Evolutionary conservation across 2,329 filamentous ascomycete species (phyloP).

Genomic region (Apiospora arundinis): DNA sequence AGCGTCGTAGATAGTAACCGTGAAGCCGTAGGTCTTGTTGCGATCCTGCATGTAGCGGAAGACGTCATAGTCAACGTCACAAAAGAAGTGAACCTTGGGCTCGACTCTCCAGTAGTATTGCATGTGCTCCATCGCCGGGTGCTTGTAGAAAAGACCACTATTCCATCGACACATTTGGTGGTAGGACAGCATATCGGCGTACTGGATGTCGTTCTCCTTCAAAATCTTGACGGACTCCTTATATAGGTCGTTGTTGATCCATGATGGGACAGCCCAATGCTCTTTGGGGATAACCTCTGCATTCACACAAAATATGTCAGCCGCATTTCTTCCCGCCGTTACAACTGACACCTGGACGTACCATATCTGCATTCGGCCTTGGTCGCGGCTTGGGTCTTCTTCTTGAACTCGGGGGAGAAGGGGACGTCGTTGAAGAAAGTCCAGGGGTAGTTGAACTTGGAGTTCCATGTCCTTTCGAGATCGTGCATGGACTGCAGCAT

Average conservation of each 20-base stretch:
- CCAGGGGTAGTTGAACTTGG: constrained; percentile 99
- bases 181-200: constrained; percentile 87
- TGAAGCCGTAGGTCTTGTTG: constrained; percentile 99
- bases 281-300: constrained; percentile 88
- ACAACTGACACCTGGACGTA: constrained; percentile 46
- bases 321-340: not conserved
- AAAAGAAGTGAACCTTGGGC: constrained; percentile 99
- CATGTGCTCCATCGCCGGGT: constrained; percentile 80
- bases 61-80: constrained; percentile 96
- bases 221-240: constrained; percentile 83
- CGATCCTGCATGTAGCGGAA: constrained; percentile 98
- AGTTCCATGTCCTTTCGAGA: constrained; percentile 93
- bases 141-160: constrained; percentile 96
- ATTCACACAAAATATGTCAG: constrained; percentile 8
- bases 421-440: constrained; percentile 98
- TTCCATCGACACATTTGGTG: constrained; percentile 99
- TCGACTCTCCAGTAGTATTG: constrained; percentile 99
- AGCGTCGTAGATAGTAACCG: constrained; percentile 94
- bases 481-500: constrained; percentile 90
- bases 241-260: constrained; percentile 91
- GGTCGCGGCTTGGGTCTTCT: constrained; percentile 77
- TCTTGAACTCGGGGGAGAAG: constrained; percentile 93
- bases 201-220: constrained; percentile 85
- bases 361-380: constrained; percentile 89
- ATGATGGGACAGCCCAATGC: constrained; percentile 90